Percentiles rank a stretch among this genome's conserved stretches.
These are phyloP conservation scores for Davidsoniella australis DNA, from an alignment of 2,329 filamentous ascomycete genomes.

Conservation along the genomic window DNA sequence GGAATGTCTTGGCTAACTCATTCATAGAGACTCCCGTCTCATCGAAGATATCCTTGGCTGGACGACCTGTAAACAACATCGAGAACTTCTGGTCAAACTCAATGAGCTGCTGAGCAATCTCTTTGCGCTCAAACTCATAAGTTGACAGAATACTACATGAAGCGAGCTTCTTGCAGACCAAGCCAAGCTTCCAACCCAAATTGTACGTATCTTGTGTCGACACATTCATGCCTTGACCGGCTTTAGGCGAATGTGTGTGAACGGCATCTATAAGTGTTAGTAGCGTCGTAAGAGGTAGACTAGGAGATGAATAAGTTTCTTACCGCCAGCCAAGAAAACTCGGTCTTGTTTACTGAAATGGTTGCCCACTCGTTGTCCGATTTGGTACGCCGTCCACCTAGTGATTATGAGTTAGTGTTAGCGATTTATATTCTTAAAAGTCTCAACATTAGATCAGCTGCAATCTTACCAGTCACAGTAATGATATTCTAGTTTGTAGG, in stretches of 20 bases:
- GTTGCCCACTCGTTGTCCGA: constrained; percentile 41
- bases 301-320: constrained; percentile 18
- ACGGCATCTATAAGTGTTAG: constrained; percentile 25
- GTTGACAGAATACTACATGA: constrained; percentile 27
- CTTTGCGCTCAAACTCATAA: constrained; percentile 34
- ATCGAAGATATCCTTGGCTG: constrained; percentile 42
- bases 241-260: constrained; percentile 32
- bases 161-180: constrained; percentile 22
- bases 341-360: constrained; percentile 34
- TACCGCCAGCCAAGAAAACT: constrained; percentile 51
- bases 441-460: constrained; percentile 20
- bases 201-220: constrained; percentile 45
- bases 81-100: constrained; percentile 32
- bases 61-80: constrained; percentile 33
- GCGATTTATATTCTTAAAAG: neutral
- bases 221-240: constrained; percentile 50
- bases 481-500: constrained; percentile 46
- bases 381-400: constrained; percentile 49
- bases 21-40: constrained; percentile 43
- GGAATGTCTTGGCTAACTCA: constrained; percentile 43
- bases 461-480: constrained; percentile 37
- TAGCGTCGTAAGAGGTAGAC: neutral
- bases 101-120: constrained; percentile 27
- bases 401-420: constrained; percentile 15
- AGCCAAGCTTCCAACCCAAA: constrained; percentile 33